Evolutionary conservation across 2,329 filamentous ascomycete species (phyloP), one percentile per base, ranked within the genome.

Genomic region (Ophiostoma sp.): DNA sequence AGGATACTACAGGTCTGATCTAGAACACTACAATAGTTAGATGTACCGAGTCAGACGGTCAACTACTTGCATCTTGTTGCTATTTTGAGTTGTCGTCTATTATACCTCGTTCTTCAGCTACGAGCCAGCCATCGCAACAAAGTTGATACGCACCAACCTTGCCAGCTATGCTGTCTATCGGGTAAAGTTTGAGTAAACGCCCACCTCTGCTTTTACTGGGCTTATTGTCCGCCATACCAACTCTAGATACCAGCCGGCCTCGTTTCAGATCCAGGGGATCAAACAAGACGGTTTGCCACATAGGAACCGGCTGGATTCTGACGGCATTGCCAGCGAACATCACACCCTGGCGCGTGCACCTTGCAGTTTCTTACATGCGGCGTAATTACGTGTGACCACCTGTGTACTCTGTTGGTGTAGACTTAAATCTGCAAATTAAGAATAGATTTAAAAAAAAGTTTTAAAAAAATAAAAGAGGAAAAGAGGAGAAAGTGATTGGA

Each of bases 201-300:
- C 44, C 17, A 27, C 23, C 2, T 31, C 8, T 31, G 27, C 27
- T 31, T 31, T 31, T 48, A n/a, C 44, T 48, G 13, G 15, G 15
- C 44, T 15, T 48, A 39, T 39, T 39, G 36, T 20, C 3, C 23
- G 23, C n/a, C 23, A 13, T 48, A 7, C 5, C 44, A 48, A 48
- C 44, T 48, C 4, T 31, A 15, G 52, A 57, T 57, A 8, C 52
- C 52, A 6, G 17, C 20, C 44, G 23, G 23, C 13, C n/a, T 13
- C n/a, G 52, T 57, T 57, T 57, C 52, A 57, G 52, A 57, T 31
- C n/a, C 52, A 27, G 52, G 52, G 8, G 52, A 57, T 57, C 52
- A 57, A 57, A 57, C 52, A 57, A 57, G 52, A n/a, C 23, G 27
- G 7, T 27, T 57, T 23, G 52, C 52, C 7, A 57, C n/a, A 15